Percentiles rank a stretch among this genome's conserved stretches.
phyloP scores from a whole-genome alignment of 2,329 filamentous ascomycete genomes.

The Exophiala alcalophila region DNA sequence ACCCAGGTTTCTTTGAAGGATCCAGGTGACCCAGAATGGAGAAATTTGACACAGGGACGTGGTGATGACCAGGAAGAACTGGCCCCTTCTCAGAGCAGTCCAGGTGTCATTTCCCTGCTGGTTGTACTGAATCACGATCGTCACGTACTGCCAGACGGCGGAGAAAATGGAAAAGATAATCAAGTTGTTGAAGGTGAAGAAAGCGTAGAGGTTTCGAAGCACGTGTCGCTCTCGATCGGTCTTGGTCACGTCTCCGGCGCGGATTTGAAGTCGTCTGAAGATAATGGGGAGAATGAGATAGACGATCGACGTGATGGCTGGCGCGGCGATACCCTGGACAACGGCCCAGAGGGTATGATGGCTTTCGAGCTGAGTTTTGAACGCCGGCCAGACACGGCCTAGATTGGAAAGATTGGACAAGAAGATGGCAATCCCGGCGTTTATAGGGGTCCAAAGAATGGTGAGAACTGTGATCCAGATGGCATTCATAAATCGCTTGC shows the following conservation, averaged over 20 bases:
- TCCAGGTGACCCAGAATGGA: conserved; percentile 90
- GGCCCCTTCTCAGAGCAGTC: conserved; percentile 62
- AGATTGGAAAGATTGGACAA: conserved; percentile 80
- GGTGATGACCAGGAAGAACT: conserved; percentile 65
- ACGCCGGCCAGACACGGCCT: conserved; percentile 73
- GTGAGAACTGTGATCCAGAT: conserved; percentile 82
- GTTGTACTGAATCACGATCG: conserved; percentile 60
- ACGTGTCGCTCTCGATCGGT: conserved; percentile 90
- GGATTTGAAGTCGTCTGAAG: conserved; percentile 81
- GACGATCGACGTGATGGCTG: conserved; percentile 79
- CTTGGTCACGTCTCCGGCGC: conserved; percentile 85
- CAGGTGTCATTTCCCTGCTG: conserved; percentile 60
- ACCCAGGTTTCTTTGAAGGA: conserved; percentile 88
- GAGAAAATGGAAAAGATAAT: conserved; percentile 92
- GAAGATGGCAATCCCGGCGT: conserved; percentile 92
- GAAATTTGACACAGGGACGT: conserved; percentile 76
- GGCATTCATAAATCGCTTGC: conserved; percentile 73
- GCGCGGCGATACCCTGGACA: conserved; percentile 87
- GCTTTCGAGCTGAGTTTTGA: conserved; percentile 60
- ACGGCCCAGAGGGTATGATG: conserved; percentile 74
- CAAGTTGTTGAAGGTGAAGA: conserved; percentile 97
- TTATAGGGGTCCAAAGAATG: conserved; percentile 82
- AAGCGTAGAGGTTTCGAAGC: conserved; percentile 82
- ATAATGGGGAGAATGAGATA: conserved; percentile 87
- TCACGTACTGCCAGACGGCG: conserved; percentile 71